Percentiles rank a stretch among this genome's conserved stretches.
Evolutionary conservation across 306 rosid genomes (phyloP).

Genomic region (Carpinus fangiana): DNA sequence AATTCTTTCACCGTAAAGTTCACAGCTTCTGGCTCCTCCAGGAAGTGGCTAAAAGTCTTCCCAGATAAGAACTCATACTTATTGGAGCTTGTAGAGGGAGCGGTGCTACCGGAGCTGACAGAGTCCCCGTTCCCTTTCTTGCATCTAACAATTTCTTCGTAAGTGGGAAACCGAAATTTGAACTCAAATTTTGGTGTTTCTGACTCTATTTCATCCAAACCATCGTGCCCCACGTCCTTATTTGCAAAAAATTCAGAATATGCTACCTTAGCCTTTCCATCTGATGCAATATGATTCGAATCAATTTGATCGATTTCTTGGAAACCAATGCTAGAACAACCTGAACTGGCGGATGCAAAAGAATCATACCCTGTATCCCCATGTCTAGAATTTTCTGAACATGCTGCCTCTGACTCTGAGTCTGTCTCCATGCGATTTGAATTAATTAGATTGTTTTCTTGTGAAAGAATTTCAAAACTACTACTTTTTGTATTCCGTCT

Average conservation of each 20-base stretch:
- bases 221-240: slow-evolving; percentile 18
- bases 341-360: slow-evolving; percentile 5
- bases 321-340: slow-evolving; percentile 4
- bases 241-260: slow-evolving; percentile 14
- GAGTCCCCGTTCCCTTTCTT: slow-evolving; percentile 25
- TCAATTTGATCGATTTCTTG: slow-evolving; percentile 20
- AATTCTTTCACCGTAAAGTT: slow-evolving; percentile 47
- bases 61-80: slow-evolving; percentile 50
- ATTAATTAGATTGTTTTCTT: slow-evolving; percentile 24
- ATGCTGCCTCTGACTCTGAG: background rate
- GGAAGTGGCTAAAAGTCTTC: slow-evolving; percentile 43
- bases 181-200: slow-evolving; percentile 51
- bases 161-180: slow-evolving; percentile 68
- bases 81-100: slow-evolving; percentile 23
- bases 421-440: slow-evolving; percentile 21
- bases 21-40: slow-evolving; percentile 51
- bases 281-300: slow-evolving; percentile 21
- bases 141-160: slow-evolving; percentile 46
- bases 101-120: slow-evolving; percentile 21
- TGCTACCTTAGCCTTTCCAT: slow-evolving; percentile 2
- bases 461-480: slow-evolving; percentile 18
- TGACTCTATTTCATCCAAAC: slow-evolving; percentile 29
- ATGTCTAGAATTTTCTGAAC: slow-evolving; percentile 11
- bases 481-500: slow-evolving; percentile 35
- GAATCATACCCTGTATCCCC: slow-evolving; percentile 20